Evolutionary conservation across 306 rosid genomes (phyloP).

Genomic region (Cucurbita pepo): DNA sequence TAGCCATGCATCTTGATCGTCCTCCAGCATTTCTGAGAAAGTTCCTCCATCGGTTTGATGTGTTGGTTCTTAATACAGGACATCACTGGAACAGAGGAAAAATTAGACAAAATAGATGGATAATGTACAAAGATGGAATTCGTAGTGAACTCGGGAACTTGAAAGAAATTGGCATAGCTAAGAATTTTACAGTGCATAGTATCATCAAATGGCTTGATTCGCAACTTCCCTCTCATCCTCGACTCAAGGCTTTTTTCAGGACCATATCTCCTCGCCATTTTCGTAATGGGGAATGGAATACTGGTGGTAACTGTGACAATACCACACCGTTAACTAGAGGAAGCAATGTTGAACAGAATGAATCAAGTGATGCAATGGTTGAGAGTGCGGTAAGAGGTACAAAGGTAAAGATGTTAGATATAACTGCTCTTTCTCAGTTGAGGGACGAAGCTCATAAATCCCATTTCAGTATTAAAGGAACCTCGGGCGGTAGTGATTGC

Average conservation of each 20-base stretch:
- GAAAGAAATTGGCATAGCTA: constrained; percentile 38
- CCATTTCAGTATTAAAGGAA: constrained; percentile 38
- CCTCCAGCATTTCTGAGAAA: constrained; percentile 62
- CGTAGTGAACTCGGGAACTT: constrained; percentile 32
- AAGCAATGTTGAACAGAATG: constrained; percentile 40
- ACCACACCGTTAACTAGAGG: constrained; percentile 44
- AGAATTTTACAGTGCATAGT: constrained; percentile 51
- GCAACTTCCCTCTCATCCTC: constrained; percentile 47
- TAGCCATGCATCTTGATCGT: constrained; percentile 89
- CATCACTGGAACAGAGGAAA: constrained; percentile 94
- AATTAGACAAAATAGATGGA: constrained; percentile 59
- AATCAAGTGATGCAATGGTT: constrained; percentile 37
- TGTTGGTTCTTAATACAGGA: constrained; percentile 83
- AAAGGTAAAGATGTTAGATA: constrained; percentile 53
- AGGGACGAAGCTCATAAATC: constrained; percentile 90
- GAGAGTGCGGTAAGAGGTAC: constrained; percentile 65
- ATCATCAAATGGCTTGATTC: constrained; percentile 59
- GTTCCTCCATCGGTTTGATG: constrained; percentile 47
- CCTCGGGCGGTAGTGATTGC: constrained; percentile 44
- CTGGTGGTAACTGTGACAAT: constrained; percentile 69
- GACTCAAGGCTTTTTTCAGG: constrained; percentile 68
- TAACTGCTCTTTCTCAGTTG: constrained; percentile 61
- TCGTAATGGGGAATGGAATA: constrained; percentile 78
- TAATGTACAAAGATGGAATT: constrained; percentile 58
- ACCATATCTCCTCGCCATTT: constrained; percentile 85